Conservation (phyloP, 140 eudicot species). For the Erigeron philadelphicus region DNA sequence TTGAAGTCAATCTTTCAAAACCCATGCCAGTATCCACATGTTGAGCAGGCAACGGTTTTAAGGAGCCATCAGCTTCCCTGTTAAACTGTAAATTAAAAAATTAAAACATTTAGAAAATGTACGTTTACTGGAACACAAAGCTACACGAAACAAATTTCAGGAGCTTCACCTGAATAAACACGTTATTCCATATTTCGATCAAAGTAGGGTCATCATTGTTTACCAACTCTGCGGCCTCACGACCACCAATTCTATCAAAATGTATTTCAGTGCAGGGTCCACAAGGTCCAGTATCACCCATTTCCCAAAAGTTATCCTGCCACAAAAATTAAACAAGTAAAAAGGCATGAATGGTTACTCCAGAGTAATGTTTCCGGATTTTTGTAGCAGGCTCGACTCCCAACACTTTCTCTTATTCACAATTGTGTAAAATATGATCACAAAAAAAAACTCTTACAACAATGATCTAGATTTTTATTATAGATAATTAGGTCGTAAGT, state of each 20-base stretch:
- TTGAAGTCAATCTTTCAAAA: slow-evolving; percentile 91
- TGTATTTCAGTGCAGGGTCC: slow-evolving; percentile 99
- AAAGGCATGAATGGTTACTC: background rate
- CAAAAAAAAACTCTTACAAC: too few species aligned
- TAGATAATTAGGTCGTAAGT: too few species aligned
- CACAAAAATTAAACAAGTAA: slow-evolving; percentile 21
- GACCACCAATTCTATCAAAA: slow-evolving; percentile 85
- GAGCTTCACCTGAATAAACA: slow-evolving; percentile 77
- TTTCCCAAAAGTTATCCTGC: slow-evolving; percentile 99
- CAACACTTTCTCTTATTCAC: too few species aligned
- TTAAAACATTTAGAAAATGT: background rate
- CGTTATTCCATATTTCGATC: slow-evolving; percentile 95
- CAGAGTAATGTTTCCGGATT: too few species aligned
- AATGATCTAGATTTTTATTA: too few species aligned
- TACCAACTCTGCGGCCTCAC: slow-evolving; percentile 85
- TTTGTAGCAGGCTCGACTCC: too few species aligned
- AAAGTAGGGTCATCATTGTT: slow-evolving; percentile 94
- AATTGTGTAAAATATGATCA: too few species aligned
- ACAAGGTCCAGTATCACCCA: slow-evolving; percentile 99
- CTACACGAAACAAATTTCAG: background rate
- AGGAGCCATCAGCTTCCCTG: slow-evolving; percentile 82
- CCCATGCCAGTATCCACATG: slow-evolving; percentile 99
- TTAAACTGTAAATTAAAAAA: slow-evolving; percentile 54
- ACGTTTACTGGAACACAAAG: background rate
- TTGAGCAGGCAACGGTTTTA: slow-evolving; percentile 84